Base-by-base conservation (phyloP, 495 filamentous ascomycete genomes). In the Penicillium nucicola region DNA sequence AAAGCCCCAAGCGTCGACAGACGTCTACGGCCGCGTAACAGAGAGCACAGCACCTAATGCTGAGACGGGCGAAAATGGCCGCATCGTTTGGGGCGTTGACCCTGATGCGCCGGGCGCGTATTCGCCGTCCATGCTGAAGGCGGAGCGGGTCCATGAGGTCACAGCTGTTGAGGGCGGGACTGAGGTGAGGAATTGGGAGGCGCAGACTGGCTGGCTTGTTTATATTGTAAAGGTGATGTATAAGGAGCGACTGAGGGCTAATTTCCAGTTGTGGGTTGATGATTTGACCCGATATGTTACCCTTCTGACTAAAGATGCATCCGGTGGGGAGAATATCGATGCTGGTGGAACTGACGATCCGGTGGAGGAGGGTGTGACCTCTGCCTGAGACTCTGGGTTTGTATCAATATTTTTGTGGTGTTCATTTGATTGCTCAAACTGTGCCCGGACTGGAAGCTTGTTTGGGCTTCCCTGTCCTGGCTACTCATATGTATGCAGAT, bases 101-200 rank as follows among this genome's bases (percentile, higher is more conserved):
- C 19, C 30, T 8, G 52, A 61, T 6, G 67, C 55, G 1, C 35
- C 59, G 13, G 71, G 70, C 5, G 30, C 56, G 11, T 45, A 71
- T 28, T 33, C 60, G 32, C 52, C 51, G 8, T 66, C 55, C 4
- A 44, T 74, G 5, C 55, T 75, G 48, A 61, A 19, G 13, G 68
- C 65, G 41, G 72, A 76, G 53, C 47, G 74, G 22, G 69, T 71
- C 5, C 71, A 74, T 51, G 71, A 76, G 58, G 25, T 76, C 20
- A 43, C n/a, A 11, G 67, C 67, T 41, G 57, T 67, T 2, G 62
- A 64, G 40, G 57, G 46, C 3, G 58, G 65, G 19, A 67, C 62
- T 13, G 67, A 71, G 55, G 69, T 75, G 45, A 45, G 65, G 42
- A 77, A 71, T 52, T 77, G 74, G 73, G 73, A 76, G 58, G 53